phyloP scores from a whole-genome alignment of 495 filamentous ascomycete species.

The Aspergillus hancockii region DNA sequence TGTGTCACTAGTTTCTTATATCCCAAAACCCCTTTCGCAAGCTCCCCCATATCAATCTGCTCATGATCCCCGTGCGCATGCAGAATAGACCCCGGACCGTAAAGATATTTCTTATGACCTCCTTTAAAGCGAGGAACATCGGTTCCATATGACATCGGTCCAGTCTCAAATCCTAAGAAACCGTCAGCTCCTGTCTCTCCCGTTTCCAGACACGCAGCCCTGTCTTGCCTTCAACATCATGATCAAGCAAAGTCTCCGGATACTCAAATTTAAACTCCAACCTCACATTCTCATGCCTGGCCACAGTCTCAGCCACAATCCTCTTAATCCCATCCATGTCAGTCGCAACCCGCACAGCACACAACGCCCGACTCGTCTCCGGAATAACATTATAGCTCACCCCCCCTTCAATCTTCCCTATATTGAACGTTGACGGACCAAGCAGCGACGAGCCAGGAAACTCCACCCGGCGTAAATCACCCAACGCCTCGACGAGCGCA shows the following conservation, averaged over 20 bases:
- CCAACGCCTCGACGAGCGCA: conserved; percentile 61
- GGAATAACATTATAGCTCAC: conserved; percentile 25
- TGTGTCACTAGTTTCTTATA: conserved; percentile 46
- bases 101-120: conserved; percentile 72
- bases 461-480: conserved; percentile 41
- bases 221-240: conserved; percentile 52
- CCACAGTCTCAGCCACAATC: conserved; percentile 16
- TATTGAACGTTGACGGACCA: conserved; percentile 23
- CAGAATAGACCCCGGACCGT: conserved; percentile 76
- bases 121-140: conserved; percentile 58
- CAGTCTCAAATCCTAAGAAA: conserved; percentile 65
- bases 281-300: conserved; percentile 16
- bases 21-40: conserved; percentile 63
- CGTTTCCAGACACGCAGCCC: not conserved
- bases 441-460: conserved; percentile 17
- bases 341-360: conserved; percentile 23
- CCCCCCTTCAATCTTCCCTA: conserved; percentile 22
- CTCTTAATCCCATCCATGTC: conserved; percentile 21
- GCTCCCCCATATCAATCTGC: conserved; percentile 62
- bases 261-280: conserved; percentile 22
- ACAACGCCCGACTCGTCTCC: conserved; percentile 22
- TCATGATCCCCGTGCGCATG: conserved; percentile 80
- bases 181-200: not conserved
- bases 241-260: conserved; percentile 40
- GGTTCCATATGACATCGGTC: conserved; percentile 77